Conservation (phyloP, 192 early-diverging fungal genomes). For the Lobosporangium transversale region DNA sequence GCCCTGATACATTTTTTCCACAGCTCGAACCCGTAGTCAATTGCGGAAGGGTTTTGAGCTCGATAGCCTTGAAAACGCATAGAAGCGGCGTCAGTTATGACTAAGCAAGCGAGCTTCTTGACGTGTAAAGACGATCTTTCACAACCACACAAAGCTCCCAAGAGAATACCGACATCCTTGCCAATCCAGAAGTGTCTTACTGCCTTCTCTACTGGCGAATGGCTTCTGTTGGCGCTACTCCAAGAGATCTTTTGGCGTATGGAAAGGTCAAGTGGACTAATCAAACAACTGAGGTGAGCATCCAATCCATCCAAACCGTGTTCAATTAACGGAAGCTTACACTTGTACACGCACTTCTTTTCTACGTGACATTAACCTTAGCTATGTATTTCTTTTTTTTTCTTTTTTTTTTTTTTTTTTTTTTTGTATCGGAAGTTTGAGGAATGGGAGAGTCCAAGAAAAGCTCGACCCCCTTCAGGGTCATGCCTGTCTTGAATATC, state of each 20-base stretch:
- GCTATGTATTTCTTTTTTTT: not conserved
- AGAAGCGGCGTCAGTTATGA: no score
- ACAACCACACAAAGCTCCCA: constrained; percentile 3
- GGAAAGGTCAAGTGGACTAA: constrained; percentile 36
- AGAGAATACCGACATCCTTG: constrained; percentile 21
- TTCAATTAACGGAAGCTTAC: not conserved
- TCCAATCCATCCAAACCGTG: not conserved
- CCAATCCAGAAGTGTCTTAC: constrained; percentile 6
- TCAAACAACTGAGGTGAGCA: constrained; percentile 7
- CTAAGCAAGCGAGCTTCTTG: no score
- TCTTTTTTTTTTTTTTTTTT: not conserved
- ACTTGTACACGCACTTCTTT: not conserved
- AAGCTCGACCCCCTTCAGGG: constrained; percentile 28
- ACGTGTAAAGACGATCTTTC: constrained; percentile 9
- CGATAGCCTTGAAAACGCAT: no score
- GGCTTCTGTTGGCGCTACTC: constrained; percentile 12
- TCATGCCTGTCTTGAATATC: constrained; percentile 24
- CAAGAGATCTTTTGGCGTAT: constrained; percentile 30
- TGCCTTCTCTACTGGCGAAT: constrained; percentile 30
- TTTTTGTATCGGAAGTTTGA: constrained; percentile 1
- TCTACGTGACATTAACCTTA: not conserved
- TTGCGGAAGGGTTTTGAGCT: no score
- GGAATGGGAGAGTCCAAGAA: not conserved
- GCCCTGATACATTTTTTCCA: no score
- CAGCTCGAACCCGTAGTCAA: no score